A percentile compares a stretch with the other conserved stretches of the same genome.
Conservation (phyloP, 352 stramenopile genomes). For the Vaucheria bursata region DNA sequence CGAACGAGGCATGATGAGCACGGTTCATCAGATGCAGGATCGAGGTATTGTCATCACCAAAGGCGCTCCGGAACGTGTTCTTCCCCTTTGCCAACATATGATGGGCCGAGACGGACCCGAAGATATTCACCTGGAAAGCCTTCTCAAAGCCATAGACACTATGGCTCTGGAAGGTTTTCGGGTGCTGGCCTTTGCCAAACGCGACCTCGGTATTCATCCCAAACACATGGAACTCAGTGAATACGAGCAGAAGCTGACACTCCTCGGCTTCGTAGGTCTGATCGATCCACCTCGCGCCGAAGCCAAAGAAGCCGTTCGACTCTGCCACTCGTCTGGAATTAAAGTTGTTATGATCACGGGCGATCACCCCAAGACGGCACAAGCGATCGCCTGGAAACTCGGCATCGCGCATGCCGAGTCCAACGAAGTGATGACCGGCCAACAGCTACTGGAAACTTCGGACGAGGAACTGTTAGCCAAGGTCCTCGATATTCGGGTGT, state of each 20-base stretch:
- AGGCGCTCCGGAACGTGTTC: constrained; percentile 81
- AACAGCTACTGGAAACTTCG: constrained; percentile 12
- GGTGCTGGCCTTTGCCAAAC: constrained; percentile 56
- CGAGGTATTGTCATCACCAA: constrained; percentile 73
- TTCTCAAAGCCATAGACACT: constrained; percentile 74
- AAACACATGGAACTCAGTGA: constrained; percentile 66
- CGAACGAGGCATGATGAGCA: neutral
- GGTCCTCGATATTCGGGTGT: constrained; percentile 6
- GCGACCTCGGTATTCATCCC: constrained; percentile 57
- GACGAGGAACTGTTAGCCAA: neutral
- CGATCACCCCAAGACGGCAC: constrained; percentile 81
- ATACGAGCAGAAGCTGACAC: neutral
- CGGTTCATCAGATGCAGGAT: neutral
- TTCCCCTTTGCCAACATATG: constrained; percentile 51
- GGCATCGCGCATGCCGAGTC: constrained; percentile 62
- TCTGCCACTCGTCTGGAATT: constrained; percentile 76
- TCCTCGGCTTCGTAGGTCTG: constrained; percentile 83
- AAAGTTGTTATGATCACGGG: constrained; percentile 94
- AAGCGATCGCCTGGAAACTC: constrained; percentile 77
- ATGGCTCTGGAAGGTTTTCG: constrained; percentile 73
- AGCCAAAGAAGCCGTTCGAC: constrained; percentile 81
- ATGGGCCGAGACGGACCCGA: constrained; percentile 64
- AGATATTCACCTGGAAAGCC: no score
- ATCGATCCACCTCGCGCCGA: constrained; percentile 86
- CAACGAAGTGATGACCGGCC: constrained; percentile 16